These are phyloP conservation scores for Poterioochromonas sp. DNA, from an alignment of 352 stramenopile genomes.

Conservation along the genomic window DNA sequence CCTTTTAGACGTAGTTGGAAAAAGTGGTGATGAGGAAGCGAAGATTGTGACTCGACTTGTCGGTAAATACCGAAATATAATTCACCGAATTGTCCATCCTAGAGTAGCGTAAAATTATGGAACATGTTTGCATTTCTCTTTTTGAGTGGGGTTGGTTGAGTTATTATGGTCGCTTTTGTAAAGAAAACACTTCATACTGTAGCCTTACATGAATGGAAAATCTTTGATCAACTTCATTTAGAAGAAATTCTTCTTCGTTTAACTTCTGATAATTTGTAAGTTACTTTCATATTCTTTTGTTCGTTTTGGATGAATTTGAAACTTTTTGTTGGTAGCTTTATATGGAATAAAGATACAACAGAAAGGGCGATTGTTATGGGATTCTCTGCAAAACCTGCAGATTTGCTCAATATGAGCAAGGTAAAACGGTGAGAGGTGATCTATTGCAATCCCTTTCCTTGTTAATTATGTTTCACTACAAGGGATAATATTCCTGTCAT, in stretches of 20 bases:
- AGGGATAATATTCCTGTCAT: slow-evolving; percentile 62
- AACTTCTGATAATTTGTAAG: not conserved
- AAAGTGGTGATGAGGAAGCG: too few relatives aligned
- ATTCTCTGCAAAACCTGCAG: not conserved
- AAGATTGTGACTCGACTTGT: too few relatives aligned
- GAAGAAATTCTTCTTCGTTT: not conserved
- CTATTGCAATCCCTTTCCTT: not conserved
- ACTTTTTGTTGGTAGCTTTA: not conserved
- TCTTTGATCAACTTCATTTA: slow-evolving; percentile 6
- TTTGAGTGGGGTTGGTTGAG: too few relatives aligned
- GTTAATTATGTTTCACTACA: not conserved
- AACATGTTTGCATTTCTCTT: too few relatives aligned
- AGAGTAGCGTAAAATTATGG: too few relatives aligned
- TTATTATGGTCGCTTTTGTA: too few relatives aligned
- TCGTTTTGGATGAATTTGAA: not conserved
- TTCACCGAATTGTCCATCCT: too few relatives aligned
- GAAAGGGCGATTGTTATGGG: slow-evolving; percentile 3
- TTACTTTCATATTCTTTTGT: not conserved
- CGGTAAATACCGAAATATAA: too few relatives aligned
- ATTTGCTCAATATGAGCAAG: not conserved
- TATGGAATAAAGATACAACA: not conserved
- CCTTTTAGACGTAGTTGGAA: too few relatives aligned
- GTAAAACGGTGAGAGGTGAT: not conserved
- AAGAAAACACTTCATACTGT: too few relatives aligned
- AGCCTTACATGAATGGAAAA: too few relatives aligned